Evolutionary conservation across 2,329 filamentous ascomycete genomes (phyloP).

Genomic region (Colletotrichum australisinense): DNA sequence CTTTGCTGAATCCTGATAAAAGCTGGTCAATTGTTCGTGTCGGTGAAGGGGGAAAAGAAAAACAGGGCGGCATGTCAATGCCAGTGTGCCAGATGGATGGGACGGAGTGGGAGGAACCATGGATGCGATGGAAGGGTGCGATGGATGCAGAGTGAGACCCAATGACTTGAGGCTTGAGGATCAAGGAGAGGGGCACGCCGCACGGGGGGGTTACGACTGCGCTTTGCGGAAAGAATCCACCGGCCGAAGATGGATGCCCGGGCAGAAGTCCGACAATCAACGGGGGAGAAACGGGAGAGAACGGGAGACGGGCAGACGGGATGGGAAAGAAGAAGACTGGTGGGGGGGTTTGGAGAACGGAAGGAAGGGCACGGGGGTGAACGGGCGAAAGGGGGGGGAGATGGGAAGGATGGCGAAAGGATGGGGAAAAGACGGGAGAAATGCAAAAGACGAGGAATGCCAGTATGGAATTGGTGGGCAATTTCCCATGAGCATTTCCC

Average conservation of each 20-base stretch:
- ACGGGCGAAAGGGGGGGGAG: neutral
- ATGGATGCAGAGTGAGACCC: neutral
- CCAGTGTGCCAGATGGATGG: neutral
- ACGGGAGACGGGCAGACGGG: neutral
- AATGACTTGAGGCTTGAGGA: neutral
- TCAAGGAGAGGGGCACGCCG: no score
- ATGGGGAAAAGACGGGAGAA: neutral
- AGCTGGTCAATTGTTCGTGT: neutral
- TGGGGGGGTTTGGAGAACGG: neutral
- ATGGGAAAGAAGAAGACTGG: neutral
- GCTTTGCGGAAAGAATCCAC: neutral
- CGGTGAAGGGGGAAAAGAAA: neutral
- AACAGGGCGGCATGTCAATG: conserved; percentile 6
- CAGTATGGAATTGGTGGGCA: neutral
- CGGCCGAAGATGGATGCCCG: neutral
- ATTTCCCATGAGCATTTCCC: neutral
- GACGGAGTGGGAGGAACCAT: neutral
- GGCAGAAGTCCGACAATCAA: neutral
- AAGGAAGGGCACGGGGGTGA: neutral
- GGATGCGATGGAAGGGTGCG: neutral
- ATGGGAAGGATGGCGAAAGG: neutral
- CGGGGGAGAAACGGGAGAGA: neutral
- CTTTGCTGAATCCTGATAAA: neutral
- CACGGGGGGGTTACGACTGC: neutral
- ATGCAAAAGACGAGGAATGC: conserved; percentile 6